These are phyloP conservation scores for Colletotrichum coccodes DNA, from an alignment of 2,329 filamentous ascomycete species.

Conservation along the genomic window DNA sequence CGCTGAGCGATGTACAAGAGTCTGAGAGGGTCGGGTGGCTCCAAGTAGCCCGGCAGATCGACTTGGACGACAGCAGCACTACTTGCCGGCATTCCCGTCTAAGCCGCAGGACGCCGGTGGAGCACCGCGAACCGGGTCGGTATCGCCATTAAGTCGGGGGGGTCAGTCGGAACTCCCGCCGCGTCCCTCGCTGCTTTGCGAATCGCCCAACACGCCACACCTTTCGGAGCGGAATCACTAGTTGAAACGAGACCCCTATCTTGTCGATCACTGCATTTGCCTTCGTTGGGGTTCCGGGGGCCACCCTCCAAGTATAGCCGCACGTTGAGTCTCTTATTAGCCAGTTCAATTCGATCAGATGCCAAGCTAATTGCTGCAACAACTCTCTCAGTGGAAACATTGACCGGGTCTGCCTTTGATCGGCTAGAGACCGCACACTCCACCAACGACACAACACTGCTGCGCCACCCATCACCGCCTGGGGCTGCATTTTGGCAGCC, in stretches of 20 bases:
- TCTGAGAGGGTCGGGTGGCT: too few species aligned
- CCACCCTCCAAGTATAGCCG: background rate
- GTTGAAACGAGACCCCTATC: background rate
- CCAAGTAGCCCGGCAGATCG: background rate
- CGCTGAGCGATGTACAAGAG: too few species aligned
- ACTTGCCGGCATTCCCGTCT: too few species aligned
- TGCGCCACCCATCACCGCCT: too few species aligned
- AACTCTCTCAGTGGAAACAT: too few species aligned
- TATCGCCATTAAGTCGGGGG: background rate
- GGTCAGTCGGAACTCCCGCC: too few species aligned
- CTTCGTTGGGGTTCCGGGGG: background rate
- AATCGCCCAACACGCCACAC: background rate
- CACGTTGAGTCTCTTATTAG: background rate
- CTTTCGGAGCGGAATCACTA: background rate
- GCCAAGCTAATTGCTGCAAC: background rate
- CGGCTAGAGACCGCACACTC: too few species aligned
- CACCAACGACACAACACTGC: too few species aligned
- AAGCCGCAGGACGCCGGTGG: background rate
- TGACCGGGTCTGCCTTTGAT: too few species aligned
- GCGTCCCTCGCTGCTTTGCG: background rate
- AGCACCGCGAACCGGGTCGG: background rate
- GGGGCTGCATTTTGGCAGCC: too few species aligned
- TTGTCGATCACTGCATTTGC: background rate
- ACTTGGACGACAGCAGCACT: background rate
- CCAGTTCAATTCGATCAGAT: background rate